Conservation (phyloP, 2,329 filamentous ascomycete species). For the Fusarium tricinctum region DNA sequence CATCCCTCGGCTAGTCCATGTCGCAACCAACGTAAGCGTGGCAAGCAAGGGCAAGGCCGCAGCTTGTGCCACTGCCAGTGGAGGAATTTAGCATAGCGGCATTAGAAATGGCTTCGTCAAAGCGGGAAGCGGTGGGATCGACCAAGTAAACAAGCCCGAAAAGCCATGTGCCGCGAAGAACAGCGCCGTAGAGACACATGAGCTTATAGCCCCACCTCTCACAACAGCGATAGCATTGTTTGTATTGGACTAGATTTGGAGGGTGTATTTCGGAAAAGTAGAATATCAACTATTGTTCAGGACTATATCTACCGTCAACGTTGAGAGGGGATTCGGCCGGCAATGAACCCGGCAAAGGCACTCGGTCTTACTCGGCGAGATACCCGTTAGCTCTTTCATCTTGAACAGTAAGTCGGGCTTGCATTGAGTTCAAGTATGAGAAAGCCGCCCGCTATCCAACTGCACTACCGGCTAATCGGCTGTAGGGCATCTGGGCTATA, state of each 20-base stretch:
- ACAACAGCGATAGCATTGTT: constrained; percentile 34
- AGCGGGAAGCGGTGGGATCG: constrained; percentile 20
- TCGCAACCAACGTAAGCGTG: constrained; percentile 18
- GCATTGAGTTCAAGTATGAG: constrained; percentile 8
- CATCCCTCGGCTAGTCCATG: constrained; percentile 24
- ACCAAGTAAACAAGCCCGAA: constrained; percentile 34
- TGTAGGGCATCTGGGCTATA: neutral
- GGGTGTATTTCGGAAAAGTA: constrained; percentile 22
- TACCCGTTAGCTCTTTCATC: neutral
- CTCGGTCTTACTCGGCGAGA: constrained; percentile 20
- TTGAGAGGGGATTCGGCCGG: constrained; percentile 12
- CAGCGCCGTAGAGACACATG: constrained; percentile 32
- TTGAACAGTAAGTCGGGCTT: rapidly evolving
- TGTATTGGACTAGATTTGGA: constrained; percentile 17
- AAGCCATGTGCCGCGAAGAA: constrained; percentile 28
- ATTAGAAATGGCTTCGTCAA: constrained; percentile 23
- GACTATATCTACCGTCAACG: constrained; percentile 24
- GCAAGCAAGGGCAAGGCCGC: no score
- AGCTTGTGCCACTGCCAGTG: constrained; percentile 20
- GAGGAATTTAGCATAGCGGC: constrained; percentile 37
- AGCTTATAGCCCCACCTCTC: constrained; percentile 26
- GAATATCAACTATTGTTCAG: constrained; percentile 21
- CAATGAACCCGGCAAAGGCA: constrained; percentile 20
- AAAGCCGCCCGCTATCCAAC: neutral
- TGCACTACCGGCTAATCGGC: neutral